Conservation (phyloP, 805 yeast genomes). For the Barnettozyma populi region DNA sequence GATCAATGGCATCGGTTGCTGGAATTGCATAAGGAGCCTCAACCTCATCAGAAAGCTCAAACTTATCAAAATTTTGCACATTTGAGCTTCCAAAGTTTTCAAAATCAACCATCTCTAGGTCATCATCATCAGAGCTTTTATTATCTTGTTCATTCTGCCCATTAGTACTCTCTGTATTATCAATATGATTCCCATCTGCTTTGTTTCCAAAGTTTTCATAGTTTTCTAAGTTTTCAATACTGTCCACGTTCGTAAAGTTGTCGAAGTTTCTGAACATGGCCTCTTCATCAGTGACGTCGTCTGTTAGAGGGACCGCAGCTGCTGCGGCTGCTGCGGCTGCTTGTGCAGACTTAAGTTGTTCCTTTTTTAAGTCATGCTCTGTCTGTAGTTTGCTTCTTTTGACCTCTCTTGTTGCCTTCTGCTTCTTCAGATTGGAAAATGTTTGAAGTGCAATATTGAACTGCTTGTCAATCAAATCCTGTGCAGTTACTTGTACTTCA, state of each 20-base stretch:
- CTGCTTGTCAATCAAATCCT: slow-evolving; percentile 28
- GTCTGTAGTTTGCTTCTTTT: slow-evolving; percentile 16
- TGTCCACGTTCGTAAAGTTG: slow-evolving; percentile 24
- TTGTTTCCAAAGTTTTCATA: slow-evolving; percentile 26
- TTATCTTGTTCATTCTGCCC: slow-evolving; percentile 14
- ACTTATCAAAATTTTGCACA: neutral
- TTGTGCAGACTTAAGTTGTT: slow-evolving; percentile 5
- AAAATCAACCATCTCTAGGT: slow-evolving; percentile 1
- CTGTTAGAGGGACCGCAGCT: neutral
- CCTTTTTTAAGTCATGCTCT: slow-evolving; percentile 11
- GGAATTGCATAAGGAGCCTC: neutral
- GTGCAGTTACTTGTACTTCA: slow-evolving; percentile 17
- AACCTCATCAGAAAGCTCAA: neutral
- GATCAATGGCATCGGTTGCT: neutral
- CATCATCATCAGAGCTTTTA: neutral
- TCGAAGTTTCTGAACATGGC: slow-evolving; percentile 26
- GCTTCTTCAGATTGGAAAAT: slow-evolving; percentile 29
- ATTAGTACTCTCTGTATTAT: slow-evolving; percentile 13
- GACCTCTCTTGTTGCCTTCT: slow-evolving; percentile 27
- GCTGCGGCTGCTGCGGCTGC: neutral
- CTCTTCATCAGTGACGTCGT: slow-evolving; percentile 11
- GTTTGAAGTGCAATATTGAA: slow-evolving; percentile 27
- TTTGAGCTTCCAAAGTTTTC: neutral
- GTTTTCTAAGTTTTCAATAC: slow-evolving; percentile 6
- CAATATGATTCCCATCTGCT: slow-evolving; percentile 22